Evolutionary conservation across 768 basidiomycete genomes (phyloP).

Genomic region (Ramaria sp.): DNA sequence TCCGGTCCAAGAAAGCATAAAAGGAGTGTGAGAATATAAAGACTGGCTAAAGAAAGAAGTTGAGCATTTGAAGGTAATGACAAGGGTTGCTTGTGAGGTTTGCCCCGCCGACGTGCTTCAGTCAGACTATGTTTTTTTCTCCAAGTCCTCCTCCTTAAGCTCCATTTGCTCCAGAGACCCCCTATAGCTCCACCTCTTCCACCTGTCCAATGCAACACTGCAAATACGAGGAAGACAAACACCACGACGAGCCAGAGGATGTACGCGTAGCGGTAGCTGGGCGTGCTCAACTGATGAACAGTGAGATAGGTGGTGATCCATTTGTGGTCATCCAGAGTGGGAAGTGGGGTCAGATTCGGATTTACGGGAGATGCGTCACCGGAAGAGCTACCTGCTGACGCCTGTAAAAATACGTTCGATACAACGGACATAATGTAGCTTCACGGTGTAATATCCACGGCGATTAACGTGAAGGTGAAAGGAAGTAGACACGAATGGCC

Average conservation of each 20-base stretch:
- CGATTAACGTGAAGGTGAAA: too few species aligned
- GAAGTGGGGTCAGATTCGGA: slow-evolving; percentile 33
- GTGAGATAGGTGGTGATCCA: slow-evolving; percentile 49
- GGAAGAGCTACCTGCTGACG: too few species aligned
- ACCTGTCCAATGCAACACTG: slow-evolving; percentile 33
- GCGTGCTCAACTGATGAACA: slow-evolving; percentile 41
- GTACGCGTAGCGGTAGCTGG: slow-evolving; percentile 46
- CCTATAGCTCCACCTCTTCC: slow-evolving; percentile 24
- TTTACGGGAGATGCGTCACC: slow-evolving; percentile 7
- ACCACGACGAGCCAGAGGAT: slow-evolving; percentile 47
- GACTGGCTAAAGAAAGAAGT: slow-evolving; percentile 35
- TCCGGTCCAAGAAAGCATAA: slow-evolving; percentile 55
- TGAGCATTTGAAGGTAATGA: slow-evolving; percentile 56
- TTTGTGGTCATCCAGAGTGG: slow-evolving; percentile 30
- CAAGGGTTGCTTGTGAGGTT: slow-evolving; percentile 29
- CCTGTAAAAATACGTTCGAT: too few species aligned
- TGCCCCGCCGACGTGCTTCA: slow-evolving; percentile 21
- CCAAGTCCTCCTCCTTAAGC: slow-evolving; percentile 47
- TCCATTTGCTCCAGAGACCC: slow-evolving; percentile 42
- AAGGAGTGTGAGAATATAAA: slow-evolving; percentile 32
- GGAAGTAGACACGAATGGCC: too few species aligned
- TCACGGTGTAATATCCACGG: too few species aligned
- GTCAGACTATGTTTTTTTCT: slow-evolving; percentile 34
- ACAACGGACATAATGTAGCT: too few species aligned
- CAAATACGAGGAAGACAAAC: slow-evolving; percentile 28